These are phyloP conservation scores for Candida tunisiensis DNA, from an alignment of 1,139 yeast species.

Conservation along the genomic window DNA sequence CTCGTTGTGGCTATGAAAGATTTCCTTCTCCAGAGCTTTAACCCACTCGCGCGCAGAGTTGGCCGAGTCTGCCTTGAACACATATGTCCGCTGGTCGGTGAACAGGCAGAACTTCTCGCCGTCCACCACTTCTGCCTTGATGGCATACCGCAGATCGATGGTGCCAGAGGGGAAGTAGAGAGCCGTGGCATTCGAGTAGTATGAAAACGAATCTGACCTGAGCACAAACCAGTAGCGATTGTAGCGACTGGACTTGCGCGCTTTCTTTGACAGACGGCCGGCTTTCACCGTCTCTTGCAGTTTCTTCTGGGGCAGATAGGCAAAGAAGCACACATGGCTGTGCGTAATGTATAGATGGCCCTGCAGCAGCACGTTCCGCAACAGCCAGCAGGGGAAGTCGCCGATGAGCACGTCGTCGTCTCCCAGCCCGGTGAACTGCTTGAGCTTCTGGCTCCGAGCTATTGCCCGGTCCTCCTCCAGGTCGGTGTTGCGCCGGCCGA, in stretches of 20 bases:
- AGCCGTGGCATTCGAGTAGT: conserved; percentile 59
- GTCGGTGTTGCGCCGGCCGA: too few relatives aligned
- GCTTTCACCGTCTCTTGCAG: conserved; percentile 27
- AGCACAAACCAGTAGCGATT: conserved; percentile 64
- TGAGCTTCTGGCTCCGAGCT: too few relatives aligned
- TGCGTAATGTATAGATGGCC: conserved; percentile 69
- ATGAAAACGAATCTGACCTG: conserved; percentile 48
- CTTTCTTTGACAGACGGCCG: conserved; percentile 23
- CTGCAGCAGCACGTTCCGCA: conserved; percentile 68
- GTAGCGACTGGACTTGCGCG: conserved; percentile 6
- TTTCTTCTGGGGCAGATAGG: conserved; percentile 50
- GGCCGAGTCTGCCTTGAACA: conserved; percentile 56
- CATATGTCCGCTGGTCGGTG: conserved; percentile 42
- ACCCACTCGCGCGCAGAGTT: conserved; percentile 72
- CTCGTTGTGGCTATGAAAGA: conserved; percentile 54
- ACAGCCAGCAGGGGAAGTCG: conserved; percentile 62
- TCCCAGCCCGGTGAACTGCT: too few relatives aligned
- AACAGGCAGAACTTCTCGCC: conserved; percentile 19
- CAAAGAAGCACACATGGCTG: conserved; percentile 53
- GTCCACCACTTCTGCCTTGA: conserved; percentile 35
- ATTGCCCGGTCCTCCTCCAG: too few relatives aligned
- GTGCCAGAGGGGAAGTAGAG: conserved; percentile 67
- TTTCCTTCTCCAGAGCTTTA: conserved; percentile 52
- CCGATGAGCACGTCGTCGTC: conserved; percentile 3
- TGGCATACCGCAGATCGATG: conserved; percentile 52